These are phyloP conservation scores for Aspergillus coremiiformis DNA, from an alignment of 495 filamentous ascomycete species.

Conservation along the genomic window DNA sequence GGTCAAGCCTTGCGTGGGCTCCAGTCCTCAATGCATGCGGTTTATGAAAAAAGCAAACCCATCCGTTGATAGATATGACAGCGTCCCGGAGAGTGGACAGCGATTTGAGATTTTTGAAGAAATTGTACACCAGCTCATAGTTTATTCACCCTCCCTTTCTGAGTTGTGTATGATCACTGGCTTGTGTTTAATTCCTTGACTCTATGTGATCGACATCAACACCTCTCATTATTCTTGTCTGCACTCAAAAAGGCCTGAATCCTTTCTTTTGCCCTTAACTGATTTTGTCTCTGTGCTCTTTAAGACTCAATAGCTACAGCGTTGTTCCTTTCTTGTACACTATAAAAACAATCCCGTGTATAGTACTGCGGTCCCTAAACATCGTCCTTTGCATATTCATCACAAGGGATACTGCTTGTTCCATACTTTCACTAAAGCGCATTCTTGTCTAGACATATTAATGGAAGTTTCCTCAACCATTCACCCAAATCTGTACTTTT, in stretches of 20 bases:
- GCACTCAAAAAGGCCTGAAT: neutral
- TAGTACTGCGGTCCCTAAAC: neutral
- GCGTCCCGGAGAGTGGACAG: neutral
- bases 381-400: neutral
- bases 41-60: neutral
- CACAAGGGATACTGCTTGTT: neutral
- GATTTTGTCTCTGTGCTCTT: neutral
- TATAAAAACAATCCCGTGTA: neutral
- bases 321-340: neutral
- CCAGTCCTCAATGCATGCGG: constrained; percentile 4
- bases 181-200: too few species aligned
- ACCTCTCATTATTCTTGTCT: too few species aligned
- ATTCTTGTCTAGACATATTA: neutral
- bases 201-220: too few species aligned
- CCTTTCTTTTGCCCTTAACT: neutral
- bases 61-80: neutral
- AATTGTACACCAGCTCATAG: too few species aligned
- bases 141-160: too few species aligned
- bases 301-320: neutral
- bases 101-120: neutral
- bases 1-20: neutral
- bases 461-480: neutral
- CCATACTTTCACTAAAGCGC: neutral
- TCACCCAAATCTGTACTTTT: too few species aligned
- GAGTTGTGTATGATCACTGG: too few species aligned